These are phyloP conservation scores for Phaeotremella fagi DNA, from an alignment of 768 basidiomycete genomes.

Conservation along the genomic window DNA sequence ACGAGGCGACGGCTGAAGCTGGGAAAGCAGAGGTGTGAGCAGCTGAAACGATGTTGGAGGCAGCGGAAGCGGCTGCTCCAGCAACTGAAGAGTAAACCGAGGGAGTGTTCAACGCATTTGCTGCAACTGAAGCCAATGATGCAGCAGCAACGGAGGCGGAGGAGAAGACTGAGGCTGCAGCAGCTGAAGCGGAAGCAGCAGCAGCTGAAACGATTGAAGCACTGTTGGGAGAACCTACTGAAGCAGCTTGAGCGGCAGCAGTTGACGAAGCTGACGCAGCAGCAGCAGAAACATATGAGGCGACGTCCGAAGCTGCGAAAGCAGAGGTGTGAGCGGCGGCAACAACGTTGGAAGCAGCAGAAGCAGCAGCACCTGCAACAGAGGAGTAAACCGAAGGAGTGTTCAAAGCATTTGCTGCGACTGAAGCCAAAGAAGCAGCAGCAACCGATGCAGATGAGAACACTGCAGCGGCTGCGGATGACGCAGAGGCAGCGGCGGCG, in stretches of 20 bases:
- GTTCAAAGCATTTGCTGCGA: too few relatives aligned
- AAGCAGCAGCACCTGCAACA: too few relatives aligned
- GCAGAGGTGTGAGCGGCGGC: too few relatives aligned
- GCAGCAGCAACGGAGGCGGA: background rate
- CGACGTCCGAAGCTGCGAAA: background rate
- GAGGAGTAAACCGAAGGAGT: too few relatives aligned
- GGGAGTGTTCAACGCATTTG: background rate
- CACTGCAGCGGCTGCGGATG: too few relatives aligned
- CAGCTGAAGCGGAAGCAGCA: background rate
- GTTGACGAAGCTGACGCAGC: background rate
- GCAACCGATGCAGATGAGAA: too few relatives aligned
- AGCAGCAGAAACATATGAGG: background rate
- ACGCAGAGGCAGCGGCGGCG: too few relatives aligned
- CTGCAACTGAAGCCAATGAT: background rate
- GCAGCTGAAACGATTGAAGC: background rate
- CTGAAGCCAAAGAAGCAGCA: too few relatives aligned
- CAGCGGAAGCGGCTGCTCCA: background rate
- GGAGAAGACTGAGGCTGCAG: background rate
- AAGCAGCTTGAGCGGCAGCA: background rate
- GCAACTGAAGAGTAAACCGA: background rate
- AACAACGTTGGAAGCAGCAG: too few relatives aligned
- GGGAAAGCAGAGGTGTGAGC: too few relatives aligned
- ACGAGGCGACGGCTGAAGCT: too few relatives aligned
- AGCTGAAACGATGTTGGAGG: background rate
- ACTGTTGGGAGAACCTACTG: background rate